Percentiles rank a stretch among this genome's conserved stretches.
Conservation (phyloP, 1,284 basidiomycete genomes). For the Ustilago shanxiensis region DNA sequence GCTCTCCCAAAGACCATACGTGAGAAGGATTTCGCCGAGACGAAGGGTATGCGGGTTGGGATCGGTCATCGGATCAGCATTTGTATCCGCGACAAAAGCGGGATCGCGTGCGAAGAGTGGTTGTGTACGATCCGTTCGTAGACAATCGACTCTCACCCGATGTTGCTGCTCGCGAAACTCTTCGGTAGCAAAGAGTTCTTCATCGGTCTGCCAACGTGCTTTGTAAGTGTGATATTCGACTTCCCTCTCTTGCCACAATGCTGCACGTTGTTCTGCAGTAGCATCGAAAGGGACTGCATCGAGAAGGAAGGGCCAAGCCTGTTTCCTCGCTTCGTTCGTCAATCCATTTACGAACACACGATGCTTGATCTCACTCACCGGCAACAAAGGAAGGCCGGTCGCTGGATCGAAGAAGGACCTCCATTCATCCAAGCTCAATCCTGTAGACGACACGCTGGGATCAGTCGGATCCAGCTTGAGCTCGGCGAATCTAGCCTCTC, state of each 20-base stretch:
- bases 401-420: constrained; percentile 44
- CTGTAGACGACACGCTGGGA: neutral
- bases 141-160: constrained; percentile 93
- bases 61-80: constrained; percentile 67
- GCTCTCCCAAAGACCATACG: constrained; percentile 75
- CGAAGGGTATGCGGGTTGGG: constrained; percentile 87
- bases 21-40: constrained; percentile 84
- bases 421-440: constrained; percentile 53
- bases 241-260: constrained; percentile 33
- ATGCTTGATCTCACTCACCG: constrained; percentile 38
- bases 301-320: constrained; percentile 89
- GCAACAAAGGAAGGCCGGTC: constrained; percentile 39
- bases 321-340: constrained; percentile 37
- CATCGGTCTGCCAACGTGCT: constrained; percentile 49
- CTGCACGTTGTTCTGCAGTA: constrained; percentile 53
- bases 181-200: constrained; percentile 22
- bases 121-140: constrained; percentile 93
- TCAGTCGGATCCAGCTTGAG: constrained; percentile 13
- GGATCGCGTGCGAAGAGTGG: constrained; percentile 77
- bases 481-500: constrained; percentile 27
- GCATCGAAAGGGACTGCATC: constrained; percentile 84
- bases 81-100: constrained; percentile 50
- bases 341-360: constrained; percentile 62
- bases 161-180: constrained; percentile 77
- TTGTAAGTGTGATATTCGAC: constrained; percentile 49